Conservation (phyloP, 768 basidiomycete species). For the Pilatotrama ljubarskyi region DNA sequence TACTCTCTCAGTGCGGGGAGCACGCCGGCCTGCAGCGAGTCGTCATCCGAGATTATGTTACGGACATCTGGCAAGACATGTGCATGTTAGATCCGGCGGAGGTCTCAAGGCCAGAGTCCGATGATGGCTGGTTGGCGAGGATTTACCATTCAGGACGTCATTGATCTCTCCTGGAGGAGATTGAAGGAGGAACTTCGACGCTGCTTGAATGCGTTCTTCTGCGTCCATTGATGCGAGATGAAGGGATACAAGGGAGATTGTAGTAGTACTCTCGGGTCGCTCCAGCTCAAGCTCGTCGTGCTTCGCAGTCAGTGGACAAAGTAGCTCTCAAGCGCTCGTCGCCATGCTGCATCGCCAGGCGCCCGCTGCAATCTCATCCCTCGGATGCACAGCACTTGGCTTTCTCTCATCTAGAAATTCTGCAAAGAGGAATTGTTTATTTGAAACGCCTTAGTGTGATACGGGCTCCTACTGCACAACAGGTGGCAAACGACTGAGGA, state of each 20-base stretch:
- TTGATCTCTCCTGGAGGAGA: conserved; percentile 96
- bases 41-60: conserved; percentile 85
- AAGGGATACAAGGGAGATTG: neutral
- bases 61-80: conserved; percentile 68
- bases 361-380: too few species aligned
- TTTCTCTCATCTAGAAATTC: too few species aligned
- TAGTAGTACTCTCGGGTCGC: too few species aligned
- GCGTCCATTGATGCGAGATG: conserved; percentile 48
- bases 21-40: conserved; percentile 74
- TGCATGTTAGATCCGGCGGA: conserved; percentile 3
- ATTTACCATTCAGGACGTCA: conserved; percentile 86
- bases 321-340: too few species aligned
- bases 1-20: conserved; percentile 79
- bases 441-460: too few species aligned
- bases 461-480: too few species aligned
- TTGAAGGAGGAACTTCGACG: conserved; percentile 80
- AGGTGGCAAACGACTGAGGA: too few species aligned
- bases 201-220: conserved; percentile 66
- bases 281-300: too few species aligned
- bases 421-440: too few species aligned
- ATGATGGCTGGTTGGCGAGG: neutral
- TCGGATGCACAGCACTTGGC: too few species aligned
- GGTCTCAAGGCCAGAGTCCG: neutral
- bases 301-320: neutral
- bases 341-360: too few species aligned